These are phyloP conservation scores for Scutellaria barbata DNA, from an alignment of 257 asterid species.

Conservation along the genomic window DNA sequence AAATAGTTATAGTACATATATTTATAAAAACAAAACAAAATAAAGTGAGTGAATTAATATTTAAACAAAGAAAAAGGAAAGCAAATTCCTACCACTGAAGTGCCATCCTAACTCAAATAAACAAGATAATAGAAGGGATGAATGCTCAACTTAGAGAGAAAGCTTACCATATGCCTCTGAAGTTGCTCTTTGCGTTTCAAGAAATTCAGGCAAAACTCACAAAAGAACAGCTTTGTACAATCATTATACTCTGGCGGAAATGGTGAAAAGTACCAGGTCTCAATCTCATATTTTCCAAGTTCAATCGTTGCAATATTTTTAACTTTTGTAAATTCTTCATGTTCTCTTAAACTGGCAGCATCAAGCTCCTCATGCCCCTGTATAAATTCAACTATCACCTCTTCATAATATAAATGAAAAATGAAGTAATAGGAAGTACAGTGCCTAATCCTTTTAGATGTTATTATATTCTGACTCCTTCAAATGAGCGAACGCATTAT, in stretches of 20 bases:
- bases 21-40: too few relatives aligned
- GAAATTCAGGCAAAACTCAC: constrained; percentile 90
- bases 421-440: constrained; percentile 11
- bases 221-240: constrained; percentile 82
- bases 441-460: neutral
- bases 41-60: too few relatives aligned
- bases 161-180: constrained; percentile 91
- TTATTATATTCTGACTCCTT: neutral
- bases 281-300: constrained; percentile 96
- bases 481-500: neutral
- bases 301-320: constrained; percentile 90
- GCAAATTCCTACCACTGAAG: neutral
- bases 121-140: constrained; percentile 5
- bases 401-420: constrained; percentile 26
- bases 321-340: constrained; percentile 93
- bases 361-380: constrained; percentile 99
- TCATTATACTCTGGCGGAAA: constrained; percentile 94
- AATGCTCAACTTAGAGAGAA: constrained; percentile 13
- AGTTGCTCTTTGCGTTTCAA: constrained; percentile 90
- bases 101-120: constrained; percentile 22
- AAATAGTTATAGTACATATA: too few relatives aligned
- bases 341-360: constrained; percentile 98
- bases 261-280: constrained; percentile 98
- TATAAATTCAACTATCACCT: constrained; percentile 22
- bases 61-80: too few relatives aligned